Conservation (phyloP, 495 filamentous ascomycete genomes). For the Xylaria nigripes region DNA sequence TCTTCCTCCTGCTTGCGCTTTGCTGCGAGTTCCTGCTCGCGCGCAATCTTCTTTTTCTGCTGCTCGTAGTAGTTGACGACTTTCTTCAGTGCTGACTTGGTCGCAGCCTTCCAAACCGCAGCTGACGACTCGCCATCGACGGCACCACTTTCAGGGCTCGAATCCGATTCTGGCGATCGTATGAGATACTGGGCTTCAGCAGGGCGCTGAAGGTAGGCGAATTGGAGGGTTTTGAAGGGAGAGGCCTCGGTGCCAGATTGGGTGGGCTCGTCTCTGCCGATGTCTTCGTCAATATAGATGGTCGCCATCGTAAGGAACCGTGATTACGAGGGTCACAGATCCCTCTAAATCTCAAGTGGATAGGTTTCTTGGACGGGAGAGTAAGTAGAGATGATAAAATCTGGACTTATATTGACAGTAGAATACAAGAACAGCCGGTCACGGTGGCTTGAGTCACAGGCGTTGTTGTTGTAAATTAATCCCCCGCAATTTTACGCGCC, state of each 20-base stretch:
- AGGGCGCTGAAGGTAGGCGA: slow-evolving; percentile 63
- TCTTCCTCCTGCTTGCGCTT: slow-evolving; percentile 61
- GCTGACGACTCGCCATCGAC: slow-evolving; percentile 17
- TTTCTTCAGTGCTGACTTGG: slow-evolving; percentile 77
- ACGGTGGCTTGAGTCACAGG: neutral
- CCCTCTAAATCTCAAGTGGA: neutral
- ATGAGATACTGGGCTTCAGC: slow-evolving; percentile 56
- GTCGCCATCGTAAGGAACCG: slow-evolving; percentile 21
- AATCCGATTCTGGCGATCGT: slow-evolving; percentile 57
- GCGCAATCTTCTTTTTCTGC: slow-evolving; percentile 65
- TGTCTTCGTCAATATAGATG: slow-evolving; percentile 72
- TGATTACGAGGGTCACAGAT: neutral
- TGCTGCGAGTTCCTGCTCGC: slow-evolving; percentile 51
- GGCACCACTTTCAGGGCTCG: slow-evolving; percentile 51
- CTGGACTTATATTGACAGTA: neutral
- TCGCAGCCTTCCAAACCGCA: slow-evolving; percentile 64
- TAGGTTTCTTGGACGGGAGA: neutral
- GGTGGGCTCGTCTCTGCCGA: slow-evolving; percentile 55
- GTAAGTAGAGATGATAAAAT: neutral
- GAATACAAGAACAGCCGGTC: neutral
- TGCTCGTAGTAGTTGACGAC: slow-evolving; percentile 58
- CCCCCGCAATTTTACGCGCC: too few relatives aligned
- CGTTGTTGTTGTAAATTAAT: too few relatives aligned
- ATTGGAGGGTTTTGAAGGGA: slow-evolving; percentile 71
- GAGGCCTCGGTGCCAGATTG: slow-evolving; percentile 55